Percentiles rank a stretch among this genome's conserved stretches.
phyloP scores from a whole-genome alignment of 2,329 filamentous ascomycete species.

The Epichloe coenophiala region DNA sequence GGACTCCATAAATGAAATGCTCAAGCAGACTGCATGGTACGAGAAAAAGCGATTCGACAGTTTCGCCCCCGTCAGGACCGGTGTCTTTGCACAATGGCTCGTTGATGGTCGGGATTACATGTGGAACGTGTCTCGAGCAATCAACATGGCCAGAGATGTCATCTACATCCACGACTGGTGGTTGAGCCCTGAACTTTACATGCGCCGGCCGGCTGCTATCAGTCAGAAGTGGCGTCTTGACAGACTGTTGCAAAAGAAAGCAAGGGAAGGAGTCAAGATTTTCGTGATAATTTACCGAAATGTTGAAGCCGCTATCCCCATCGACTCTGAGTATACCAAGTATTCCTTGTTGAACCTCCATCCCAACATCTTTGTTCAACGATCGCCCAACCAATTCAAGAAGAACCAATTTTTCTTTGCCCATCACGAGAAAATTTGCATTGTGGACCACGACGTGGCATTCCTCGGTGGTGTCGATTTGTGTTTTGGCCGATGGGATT shows the following conservation, averaged over 20 bases:
- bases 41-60: conserved; percentile 78
- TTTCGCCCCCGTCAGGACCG: conserved; percentile 77
- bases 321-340: conserved; percentile 97
- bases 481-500: conserved; percentile 96
- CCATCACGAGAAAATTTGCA: conserved; percentile 95
- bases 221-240: conserved; percentile 97
- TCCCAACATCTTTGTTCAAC: conserved; percentile 89
- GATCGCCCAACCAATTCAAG: conserved; percentile 93
- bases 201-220: conserved; percentile 85
- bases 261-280: conserved; percentile 87
- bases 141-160: conserved; percentile 93
- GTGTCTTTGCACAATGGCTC: conserved; percentile 88
- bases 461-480: conserved; percentile 94
- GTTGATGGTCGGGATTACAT: conserved; percentile 96
- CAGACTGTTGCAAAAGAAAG: conserved; percentile 82
- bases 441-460: conserved; percentile 90
- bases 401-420: conserved; percentile 99
- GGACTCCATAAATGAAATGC: conserved; percentile 81
- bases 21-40: conserved; percentile 69
- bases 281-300: conserved; percentile 98
- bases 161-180: conserved; percentile 99
- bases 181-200: conserved; percentile 90
- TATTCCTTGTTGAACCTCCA: conserved; percentile 90
- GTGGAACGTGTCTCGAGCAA: conserved; percentile 96
- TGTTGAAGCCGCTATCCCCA: conserved; percentile 91